These are phyloP conservation scores for Mucor circinelloides DNA, from an alignment of 371 early-diverging fungal species.

Conservation along the genomic window DNA sequence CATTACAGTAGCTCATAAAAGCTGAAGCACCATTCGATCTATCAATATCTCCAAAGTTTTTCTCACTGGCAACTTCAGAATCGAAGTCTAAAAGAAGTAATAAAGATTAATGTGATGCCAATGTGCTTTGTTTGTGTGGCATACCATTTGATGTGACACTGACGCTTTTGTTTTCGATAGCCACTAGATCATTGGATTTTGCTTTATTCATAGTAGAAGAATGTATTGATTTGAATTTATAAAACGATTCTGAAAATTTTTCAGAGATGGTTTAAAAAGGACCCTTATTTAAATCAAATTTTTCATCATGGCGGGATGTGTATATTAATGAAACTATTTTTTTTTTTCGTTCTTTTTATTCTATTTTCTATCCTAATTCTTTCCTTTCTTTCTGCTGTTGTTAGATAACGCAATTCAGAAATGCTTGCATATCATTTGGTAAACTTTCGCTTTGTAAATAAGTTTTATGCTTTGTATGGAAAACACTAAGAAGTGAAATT, in stretches of 20 bases:
- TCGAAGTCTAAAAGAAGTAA: not conserved
- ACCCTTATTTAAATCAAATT: not conserved
- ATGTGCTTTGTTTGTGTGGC: not conserved
- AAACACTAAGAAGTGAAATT: not conserved
- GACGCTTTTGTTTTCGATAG: not conserved
- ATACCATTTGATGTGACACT: not conserved
- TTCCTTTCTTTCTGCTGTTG: not conserved
- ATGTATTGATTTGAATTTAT: not conserved
- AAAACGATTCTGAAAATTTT: not conserved
- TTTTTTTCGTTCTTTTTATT: not conserved
- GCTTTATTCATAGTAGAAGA: not conserved
- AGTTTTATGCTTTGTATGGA: not conserved
- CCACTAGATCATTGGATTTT: not conserved
- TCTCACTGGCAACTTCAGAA: not conserved
- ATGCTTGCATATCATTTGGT: not conserved
- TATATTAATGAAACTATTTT: not conserved
- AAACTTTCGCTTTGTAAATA: not conserved
- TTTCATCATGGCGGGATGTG: not conserved
- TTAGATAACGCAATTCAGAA: not conserved
- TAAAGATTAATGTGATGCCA: not conserved
- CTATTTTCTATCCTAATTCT: not conserved
- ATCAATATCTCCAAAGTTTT: not conserved
- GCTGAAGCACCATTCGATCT: constrained; percentile 4
- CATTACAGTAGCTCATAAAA: constrained; percentile 59
- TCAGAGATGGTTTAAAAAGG: not conserved